Evolutionary conservation across 768 basidiomycete species (phyloP).

Genomic region (Tylopilus plumbeoviolaceoides): DNA sequence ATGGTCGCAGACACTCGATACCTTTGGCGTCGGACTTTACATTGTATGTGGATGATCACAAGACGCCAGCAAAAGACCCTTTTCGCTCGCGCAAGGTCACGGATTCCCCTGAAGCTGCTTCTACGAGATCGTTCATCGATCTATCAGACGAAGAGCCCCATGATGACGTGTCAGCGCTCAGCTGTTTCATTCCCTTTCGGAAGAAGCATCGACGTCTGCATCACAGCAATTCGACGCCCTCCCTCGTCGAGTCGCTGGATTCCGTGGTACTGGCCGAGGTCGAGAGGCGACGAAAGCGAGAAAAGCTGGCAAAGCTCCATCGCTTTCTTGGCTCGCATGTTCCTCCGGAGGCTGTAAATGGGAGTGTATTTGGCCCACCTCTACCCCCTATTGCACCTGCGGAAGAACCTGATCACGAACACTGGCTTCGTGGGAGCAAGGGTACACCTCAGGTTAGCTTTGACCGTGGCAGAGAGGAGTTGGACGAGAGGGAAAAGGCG

Average conservation of each 20-base stretch:
- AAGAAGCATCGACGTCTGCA: constrained; percentile 20
- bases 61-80: neutral
- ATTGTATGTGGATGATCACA: constrained; percentile 18
- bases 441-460: constrained; percentile 46
- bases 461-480: constrained; percentile 65
- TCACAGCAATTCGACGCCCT: constrained; percentile 40
- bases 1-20: constrained; percentile 49
- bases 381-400: constrained; percentile 28
- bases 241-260: constrained; percentile 46
- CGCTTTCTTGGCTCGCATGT: constrained; percentile 83
- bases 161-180: constrained; percentile 32
- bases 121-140: constrained; percentile 53
- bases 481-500: constrained; percentile 71
- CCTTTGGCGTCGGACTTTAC: constrained; percentile 47
- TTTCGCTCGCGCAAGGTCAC: constrained; percentile 4
- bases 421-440: constrained; percentile 47
- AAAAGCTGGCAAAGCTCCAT: constrained; percentile 76
- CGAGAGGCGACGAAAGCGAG: constrained; percentile 64
- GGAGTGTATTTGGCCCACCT: constrained; percentile 33
- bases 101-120: constrained; percentile 21
- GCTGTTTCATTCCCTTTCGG: constrained; percentile 26
- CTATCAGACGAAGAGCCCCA: constrained; percentile 57
- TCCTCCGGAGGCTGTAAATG: constrained; percentile 64
- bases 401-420: constrained; percentile 32
- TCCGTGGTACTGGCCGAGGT: constrained; percentile 56